Percentiles rank a stretch among this genome's conserved stretches.
phyloP scores from a whole-genome alignment of 176 grass and related monocot species.

The Avena atlantica region DNA sequence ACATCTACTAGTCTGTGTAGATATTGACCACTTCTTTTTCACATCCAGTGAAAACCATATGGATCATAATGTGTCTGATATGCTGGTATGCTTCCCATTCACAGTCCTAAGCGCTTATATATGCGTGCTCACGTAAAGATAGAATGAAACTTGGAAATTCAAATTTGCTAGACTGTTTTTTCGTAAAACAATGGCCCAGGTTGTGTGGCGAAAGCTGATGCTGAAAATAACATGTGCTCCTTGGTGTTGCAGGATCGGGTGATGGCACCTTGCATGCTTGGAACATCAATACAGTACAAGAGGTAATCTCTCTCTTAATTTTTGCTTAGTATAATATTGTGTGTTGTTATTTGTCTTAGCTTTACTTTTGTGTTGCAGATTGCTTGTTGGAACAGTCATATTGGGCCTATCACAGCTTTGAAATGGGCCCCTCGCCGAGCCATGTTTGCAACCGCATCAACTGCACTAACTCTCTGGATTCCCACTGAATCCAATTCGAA shows the following conservation, averaged over 20 bases:
- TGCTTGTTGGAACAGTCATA: constrained; percentile 92
- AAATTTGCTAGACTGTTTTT: constrained; percentile 33
- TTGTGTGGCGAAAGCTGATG: neutral
- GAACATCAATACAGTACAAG: constrained; percentile 83
- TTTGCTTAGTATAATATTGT: neutral
- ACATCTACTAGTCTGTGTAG: too few species aligned
- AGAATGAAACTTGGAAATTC: constrained; percentile 17
- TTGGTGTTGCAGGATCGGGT: constrained; percentile 82
- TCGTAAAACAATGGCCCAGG: neutral
- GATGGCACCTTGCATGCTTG: constrained; percentile 98
- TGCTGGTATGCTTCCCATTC: neutral
- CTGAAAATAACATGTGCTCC: constrained; percentile 24
- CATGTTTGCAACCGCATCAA: constrained; percentile 89
- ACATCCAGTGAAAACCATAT: neutral
- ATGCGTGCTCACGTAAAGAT: neutral
- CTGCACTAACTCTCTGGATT: constrained; percentile 92
- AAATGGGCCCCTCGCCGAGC: constrained; percentile 87
- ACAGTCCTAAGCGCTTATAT: neutral
- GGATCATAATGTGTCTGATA: neutral
- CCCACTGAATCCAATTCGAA: constrained; percentile 52
- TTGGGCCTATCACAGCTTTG: constrained; percentile 81
- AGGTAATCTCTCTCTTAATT: constrained; percentile 58
- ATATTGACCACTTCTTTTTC: neutral
- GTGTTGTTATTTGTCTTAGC: constrained; percentile 15
- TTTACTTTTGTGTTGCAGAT: constrained; percentile 58